These are phyloP conservation scores for carrot (Daucus carota) DNA, from an alignment of 129 eudicot species.

Conservation along the genomic window DH1_v3.0 NC_030389.2:30015001-30015500, in stretches of 20 bases:
- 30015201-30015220: slow-evolving; percentile 27
- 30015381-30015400: slow-evolving; percentile 13
- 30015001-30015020: slow-evolving; percentile 42
- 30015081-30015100: slow-evolving; percentile 37
- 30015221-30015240: slow-evolving; percentile 38
- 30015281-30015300: slow-evolving; percentile 16
- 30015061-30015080: slow-evolving; percentile 24
- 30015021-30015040: slow-evolving; percentile 36
- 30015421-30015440: slow-evolving; percentile 11
- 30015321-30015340: slow-evolving; percentile 14
- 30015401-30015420: slow-evolving; percentile 17
- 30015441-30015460: slow-evolving; percentile 15
- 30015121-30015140: slow-evolving; percentile 51
- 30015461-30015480: slow-evolving; percentile 18
- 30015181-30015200: slow-evolving; percentile 25
- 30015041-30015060: slow-evolving; percentile 23
- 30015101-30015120: slow-evolving; percentile 51
- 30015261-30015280: slow-evolving; percentile 18
- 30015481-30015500: slow-evolving; percentile 22
- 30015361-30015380: slow-evolving; percentile 15
- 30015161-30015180: slow-evolving; percentile 38
- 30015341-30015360: slow-evolving; percentile 26
- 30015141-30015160: slow-evolving; percentile 57
- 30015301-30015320: slow-evolving; percentile 13
- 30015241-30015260: slow-evolving; percentile 20